Evolutionary conservation across 805 yeast genomes (phyloP).

Genomic region (Isabelozyma heimii): DNA sequence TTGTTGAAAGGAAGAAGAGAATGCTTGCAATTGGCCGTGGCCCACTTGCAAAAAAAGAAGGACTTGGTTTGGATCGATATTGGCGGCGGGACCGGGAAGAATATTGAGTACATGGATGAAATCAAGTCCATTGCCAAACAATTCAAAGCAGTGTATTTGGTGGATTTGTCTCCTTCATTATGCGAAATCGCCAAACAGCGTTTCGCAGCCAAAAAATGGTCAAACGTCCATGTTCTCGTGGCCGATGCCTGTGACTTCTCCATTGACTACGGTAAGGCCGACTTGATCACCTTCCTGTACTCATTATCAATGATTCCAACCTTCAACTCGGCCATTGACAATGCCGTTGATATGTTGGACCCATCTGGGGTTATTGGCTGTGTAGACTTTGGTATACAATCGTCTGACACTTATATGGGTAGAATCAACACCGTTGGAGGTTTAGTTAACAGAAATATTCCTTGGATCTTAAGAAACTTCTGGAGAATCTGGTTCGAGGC

Average conservation of each 20-base stretch:
- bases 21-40: slow-evolving; percentile 55
- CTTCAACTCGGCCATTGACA: slow-evolving; percentile 75
- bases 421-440: slow-evolving; percentile 78
- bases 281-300: slow-evolving; percentile 74
- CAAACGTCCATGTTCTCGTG: slow-evolving; percentile 65
- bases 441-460: slow-evolving; percentile 62
- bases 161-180: slow-evolving; percentile 75
- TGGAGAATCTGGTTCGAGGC: slow-evolving; percentile 90
- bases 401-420: slow-evolving; percentile 60
- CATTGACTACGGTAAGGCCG: slow-evolving; percentile 50
- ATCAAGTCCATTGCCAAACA: slow-evolving; percentile 43
- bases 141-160: slow-evolving; percentile 67
- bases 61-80: slow-evolving; percentile 72
- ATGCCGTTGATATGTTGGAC: slow-evolving; percentile 51
- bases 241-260: slow-evolving; percentile 75
- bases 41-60: slow-evolving; percentile 47
- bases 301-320: slow-evolving; percentile 85
- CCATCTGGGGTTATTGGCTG: slow-evolving; percentile 63
- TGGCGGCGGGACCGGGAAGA: slow-evolving; percentile 87
- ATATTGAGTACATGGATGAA: slow-evolving; percentile 71
- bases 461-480: slow-evolving; percentile 76
- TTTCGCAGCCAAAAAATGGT: slow-evolving; percentile 40
- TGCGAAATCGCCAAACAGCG: slow-evolving; percentile 69
- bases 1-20: slow-evolving; percentile 70
- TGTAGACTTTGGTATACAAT: slow-evolving; percentile 80